A percentile compares a stretch with the other conserved stretches of the same genome.
Evolutionary conservation across 768 basidiomycete genomes (phyloP).

Genomic region (Hirschioporus abietinus): DNA sequence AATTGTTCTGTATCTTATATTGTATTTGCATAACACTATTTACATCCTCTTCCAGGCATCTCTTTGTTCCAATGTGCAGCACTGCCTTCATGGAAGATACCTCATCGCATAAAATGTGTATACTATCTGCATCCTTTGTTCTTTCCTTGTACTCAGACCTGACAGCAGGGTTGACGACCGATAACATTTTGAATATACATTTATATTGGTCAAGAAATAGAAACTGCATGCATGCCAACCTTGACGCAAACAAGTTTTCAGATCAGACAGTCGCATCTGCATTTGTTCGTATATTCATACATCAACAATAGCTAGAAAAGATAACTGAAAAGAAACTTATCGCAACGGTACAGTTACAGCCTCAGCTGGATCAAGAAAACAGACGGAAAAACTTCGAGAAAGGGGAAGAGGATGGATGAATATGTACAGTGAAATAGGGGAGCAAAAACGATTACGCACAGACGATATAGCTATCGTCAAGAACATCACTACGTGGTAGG

Average conservation of each 20-base stretch:
- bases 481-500: background rate
- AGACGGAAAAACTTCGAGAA: background rate
- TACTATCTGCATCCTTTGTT: too few relatives aligned
- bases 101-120: background rate
- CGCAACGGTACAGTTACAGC: constrained; percentile 1
- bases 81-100: background rate
- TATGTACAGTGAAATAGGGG: background rate
- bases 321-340: background rate
- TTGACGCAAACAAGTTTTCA: background rate
- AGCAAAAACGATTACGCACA: background rate
- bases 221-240: background rate
- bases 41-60: constrained; percentile 5
- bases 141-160: background rate
- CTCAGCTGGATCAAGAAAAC: background rate
- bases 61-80: constrained; percentile 6
- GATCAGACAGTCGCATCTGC: background rate
- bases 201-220: background rate
- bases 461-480: background rate
- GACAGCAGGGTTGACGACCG: background rate
- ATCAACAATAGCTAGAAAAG: background rate
- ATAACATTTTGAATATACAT: background rate
- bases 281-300: background rate
- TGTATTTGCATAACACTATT: constrained; percentile 7
- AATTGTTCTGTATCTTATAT: constrained; percentile 3
- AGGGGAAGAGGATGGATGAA: background rate